Evolutionary conservation across 176 grass and related monocot genomes (phyloP), one percentile per base, ranked within the genome.

Genomic region (Eragrostis curvula): DNA sequence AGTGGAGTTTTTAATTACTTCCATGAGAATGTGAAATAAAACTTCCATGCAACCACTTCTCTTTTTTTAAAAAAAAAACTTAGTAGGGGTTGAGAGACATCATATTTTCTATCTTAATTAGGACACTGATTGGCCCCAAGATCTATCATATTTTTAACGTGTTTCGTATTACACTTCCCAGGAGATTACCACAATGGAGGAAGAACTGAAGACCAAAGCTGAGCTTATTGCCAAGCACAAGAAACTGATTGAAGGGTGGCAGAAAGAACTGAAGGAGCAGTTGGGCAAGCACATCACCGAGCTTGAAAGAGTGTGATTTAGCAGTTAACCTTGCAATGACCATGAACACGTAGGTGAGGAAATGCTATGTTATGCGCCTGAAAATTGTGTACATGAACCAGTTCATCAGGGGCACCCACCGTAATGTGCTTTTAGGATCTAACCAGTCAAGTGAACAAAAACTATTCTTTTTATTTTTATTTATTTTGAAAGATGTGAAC

Each of bases 111-210:
- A 49, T 68, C 36, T 67, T 81, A 46, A 50, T 49, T 81, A 40
- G 32, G 17, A 68, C 55, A 21, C 39, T 27, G 9, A 24, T 47
- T 65, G 46, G 70, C 0, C n/a, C 12, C 24, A 40, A 48, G 46
- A 20, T 59, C 5, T 68, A 0, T 48, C n/a, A 52, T 66, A 42
- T n/a, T 21, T 23, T 68, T 50, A 47, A 74, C 43, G 62, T 89
- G 12, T 82, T 78, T 87, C 59, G 3, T 79, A 59, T 92, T 40
- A 13, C 21, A 25, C 32, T 68, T 41, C 0, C 36, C 80, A 99
- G 96, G 96, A 96, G 64, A 99, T 93, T 75, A 60, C 76, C 24
- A 83, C 23, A 75, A 87, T 93, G 90, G 90, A 94, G 78, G 92
- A 93, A 85, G 96, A 98, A 57, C 80, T 95, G 63, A 92, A 92